Base-by-base conservation (phyloP, 2,329 filamentous ascomycete genomes). In the Colletotrichum sp. region DNA sequence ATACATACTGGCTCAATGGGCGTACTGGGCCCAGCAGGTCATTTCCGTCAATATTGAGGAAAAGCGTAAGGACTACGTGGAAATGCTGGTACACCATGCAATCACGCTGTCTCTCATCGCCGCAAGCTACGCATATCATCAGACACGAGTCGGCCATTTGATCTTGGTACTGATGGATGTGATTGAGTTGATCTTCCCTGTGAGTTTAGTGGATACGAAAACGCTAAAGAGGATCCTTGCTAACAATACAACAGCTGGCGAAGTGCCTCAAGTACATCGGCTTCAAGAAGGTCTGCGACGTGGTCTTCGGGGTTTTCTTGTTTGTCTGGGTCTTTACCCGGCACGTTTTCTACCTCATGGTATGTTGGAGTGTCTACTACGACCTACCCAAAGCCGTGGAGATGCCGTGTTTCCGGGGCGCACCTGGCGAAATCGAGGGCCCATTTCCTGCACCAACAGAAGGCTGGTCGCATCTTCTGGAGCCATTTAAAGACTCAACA, bases 11-110 rank as follows among this genome's bases (percentile, higher is more conserved):
- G 18, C 32, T 8, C 63, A 72, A 10, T 72, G 63, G 69, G 69
- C 69, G 13, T 72, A 67, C 24, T 72, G 69, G 69, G 69, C 16
- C 15, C 69, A 72, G 69, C 69, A 72, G 32, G 69, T 72, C 43
- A 36, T 72, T 26, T 72, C 69, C 2, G 69, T 72, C 21, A 72
- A 72, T 8, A 72, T 67, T 7, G 69, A 72, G 43, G 69, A 38
- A 9, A 24, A 26, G 13, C 63, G 69, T 16, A 72, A 72, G 8
- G 38, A 43, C 18, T 43, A n/a, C 18, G 38, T 43, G 18, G 38
- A 43, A 43, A 43, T 43, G 38, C 18, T 43, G 9, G 38, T 43
- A 5, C 38, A 43, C 38, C 38, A 43, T 1, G 38, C 18, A 12
- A 43, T 43, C 18, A 43, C 38, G 18, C 18, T 43, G 18, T 43